Base-by-base conservation (phyloP, 805 yeast species). In the Komagataella pastoris region DNA sequence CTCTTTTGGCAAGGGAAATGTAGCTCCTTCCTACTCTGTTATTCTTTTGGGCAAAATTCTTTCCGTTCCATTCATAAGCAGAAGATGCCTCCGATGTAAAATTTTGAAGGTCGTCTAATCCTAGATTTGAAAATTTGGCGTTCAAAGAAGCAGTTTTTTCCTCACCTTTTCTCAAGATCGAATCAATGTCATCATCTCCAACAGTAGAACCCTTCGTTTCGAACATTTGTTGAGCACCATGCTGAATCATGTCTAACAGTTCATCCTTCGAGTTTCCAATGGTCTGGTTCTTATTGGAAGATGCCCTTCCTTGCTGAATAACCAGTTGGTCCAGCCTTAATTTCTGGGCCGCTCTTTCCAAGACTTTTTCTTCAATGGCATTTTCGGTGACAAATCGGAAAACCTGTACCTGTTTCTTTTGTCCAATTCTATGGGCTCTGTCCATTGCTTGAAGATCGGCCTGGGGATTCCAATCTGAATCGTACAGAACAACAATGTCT, bases 301-400 rank as follows among this genome's bases (percentile, higher is more conserved):
- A 60, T 46, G 62, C 61, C 49, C 71, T 61, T 6, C 96, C 97
- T 62, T 91, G 98, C 64, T 91, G 99, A 58, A 91, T 91, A 51
- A 91, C 99, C 57, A 91, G 76, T 63, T 91, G 97, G 67, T 91
- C 99, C 54, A 91, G 73, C 54, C 97, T 74, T 56, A 91, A 72
- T 62, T 91, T 91, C 61, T 90, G 97, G 0, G 97, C 95, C 0
- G 99, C 99, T 54, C 97, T 77, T 62, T 91, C 98, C 55, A 91
- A 75, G 12, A 91, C 97, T 60, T 91, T 91, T 65, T 91, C 99
- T 62, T 91, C 99, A 59, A 91, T 88, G 1, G 98, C 96, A 67
- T 88, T 81, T 62, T 91, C 98, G 2, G 97, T 91, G 24, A 91
- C 95, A 68, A 91, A 88, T 57, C 99, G 73, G 65, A 77, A 91